Evolutionary conservation across 2,329 filamentous ascomycete genomes (phyloP).

Genomic region (Aspergillus puulaauensis): DNA sequence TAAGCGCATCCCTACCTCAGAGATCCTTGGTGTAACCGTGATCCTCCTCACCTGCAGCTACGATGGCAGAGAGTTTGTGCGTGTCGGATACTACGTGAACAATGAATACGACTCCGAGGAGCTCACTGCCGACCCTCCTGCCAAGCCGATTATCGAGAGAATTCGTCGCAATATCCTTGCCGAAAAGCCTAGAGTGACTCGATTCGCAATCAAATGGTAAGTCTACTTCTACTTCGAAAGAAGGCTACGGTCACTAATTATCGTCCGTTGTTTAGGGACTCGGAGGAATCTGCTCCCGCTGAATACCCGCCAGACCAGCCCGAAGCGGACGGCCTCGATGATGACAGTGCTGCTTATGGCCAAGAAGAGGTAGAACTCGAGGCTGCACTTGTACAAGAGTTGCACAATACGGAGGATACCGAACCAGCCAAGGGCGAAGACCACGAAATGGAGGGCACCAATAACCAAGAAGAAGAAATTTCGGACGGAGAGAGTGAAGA

Average conservation of each 20-base stretch:
- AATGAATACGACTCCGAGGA: constrained; percentile 97
- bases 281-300: constrained; percentile 91
- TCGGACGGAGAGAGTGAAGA: constrained; percentile 77
- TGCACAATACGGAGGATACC: constrained; percentile 48
- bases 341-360: constrained; percentile 83
- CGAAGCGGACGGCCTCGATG: constrained; percentile 81
- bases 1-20: constrained; percentile 84
- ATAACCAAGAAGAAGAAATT: constrained; percentile 65
- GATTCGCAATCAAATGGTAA: constrained; percentile 98
- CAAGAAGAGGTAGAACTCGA: constrained; percentile 81
- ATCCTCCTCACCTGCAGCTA: constrained; percentile 96
- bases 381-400: constrained; percentile 57
- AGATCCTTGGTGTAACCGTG: constrained; percentile 95
- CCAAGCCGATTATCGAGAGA: constrained; percentile 89
- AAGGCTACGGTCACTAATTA: background rate
- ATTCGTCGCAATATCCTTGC: constrained; percentile 89
- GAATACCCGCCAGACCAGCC: constrained; percentile 98
- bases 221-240: background rate
- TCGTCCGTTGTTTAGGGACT: constrained; percentile 66
- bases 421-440: constrained; percentile 53
- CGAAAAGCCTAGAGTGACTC: constrained; percentile 94
- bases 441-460: constrained; percentile 72
- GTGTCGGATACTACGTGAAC: constrained; percentile 99
- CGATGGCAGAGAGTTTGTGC: constrained; percentile 93
- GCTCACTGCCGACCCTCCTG: constrained; percentile 81